These are phyloP conservation scores for Penicillium diatomitis DNA, from an alignment of 495 filamentous ascomycete species.

Conservation along the genomic window DNA sequence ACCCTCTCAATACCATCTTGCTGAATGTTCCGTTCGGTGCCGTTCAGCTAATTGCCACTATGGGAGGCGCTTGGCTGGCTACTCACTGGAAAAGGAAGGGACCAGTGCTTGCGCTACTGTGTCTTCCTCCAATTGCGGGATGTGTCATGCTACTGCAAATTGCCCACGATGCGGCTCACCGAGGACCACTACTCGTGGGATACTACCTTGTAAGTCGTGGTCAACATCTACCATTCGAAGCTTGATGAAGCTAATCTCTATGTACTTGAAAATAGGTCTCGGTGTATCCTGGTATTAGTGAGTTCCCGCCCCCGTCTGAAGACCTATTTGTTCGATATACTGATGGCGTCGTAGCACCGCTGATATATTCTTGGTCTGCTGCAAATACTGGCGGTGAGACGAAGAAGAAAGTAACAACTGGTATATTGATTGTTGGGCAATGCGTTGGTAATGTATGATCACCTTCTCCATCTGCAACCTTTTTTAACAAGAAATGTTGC, in stretches of 20 bases:
- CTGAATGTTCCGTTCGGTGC: constrained; percentile 60
- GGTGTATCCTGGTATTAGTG: constrained; percentile 46
- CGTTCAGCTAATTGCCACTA: constrained; percentile 48
- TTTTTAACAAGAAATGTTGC: neutral
- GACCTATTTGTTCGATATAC: neutral
- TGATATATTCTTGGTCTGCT: constrained; percentile 55
- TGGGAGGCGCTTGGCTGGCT: constrained; percentile 48
- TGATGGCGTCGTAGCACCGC: constrained; percentile 32
- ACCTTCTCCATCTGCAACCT: neutral
- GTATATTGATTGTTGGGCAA: constrained; percentile 48
- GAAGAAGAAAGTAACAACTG: constrained; percentile 52
- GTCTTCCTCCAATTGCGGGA: constrained; percentile 47
- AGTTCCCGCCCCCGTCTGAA: neutral
- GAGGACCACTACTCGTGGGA: constrained; percentile 44
- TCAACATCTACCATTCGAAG: neutral
- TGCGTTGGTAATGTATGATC: constrained; percentile 48
- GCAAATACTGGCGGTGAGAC: constrained; percentile 57
- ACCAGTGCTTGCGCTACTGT: constrained; percentile 44
- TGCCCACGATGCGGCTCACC: constrained; percentile 31
- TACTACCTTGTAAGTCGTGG: constrained; percentile 42
- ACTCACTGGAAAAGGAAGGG: constrained; percentile 46
- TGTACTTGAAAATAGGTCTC: constrained; percentile 34
- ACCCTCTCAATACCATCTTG: constrained; percentile 49
- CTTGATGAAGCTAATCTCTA: neutral
- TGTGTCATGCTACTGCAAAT: constrained; percentile 46